Evolutionary conservation across 2,329 filamentous ascomycete species (phyloP), one percentile per base, ranked within the genome.

Genomic region (Lachnellula arida): DNA sequence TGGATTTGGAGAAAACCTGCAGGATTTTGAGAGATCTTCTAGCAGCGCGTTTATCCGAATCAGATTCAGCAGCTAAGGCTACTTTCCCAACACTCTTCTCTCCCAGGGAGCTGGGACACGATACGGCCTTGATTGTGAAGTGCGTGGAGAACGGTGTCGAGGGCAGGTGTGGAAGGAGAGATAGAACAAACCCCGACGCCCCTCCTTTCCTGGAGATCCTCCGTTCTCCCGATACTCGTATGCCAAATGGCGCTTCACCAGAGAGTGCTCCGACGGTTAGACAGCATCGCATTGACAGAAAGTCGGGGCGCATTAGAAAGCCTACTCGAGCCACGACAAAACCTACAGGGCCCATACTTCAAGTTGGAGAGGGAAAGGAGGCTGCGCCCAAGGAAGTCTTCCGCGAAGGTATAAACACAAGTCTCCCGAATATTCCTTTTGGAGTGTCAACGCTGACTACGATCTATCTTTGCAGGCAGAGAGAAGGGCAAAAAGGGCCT

Each of bases 21-120:
- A 56, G 35, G 35, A 56, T 56, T 56, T 46, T 56, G 22, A 23
- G 46, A 37, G 43, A 49, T 44, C 49, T 59, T 49, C 25, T 56
- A 44, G 43, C 54, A 17, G 54, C 42, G 34, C 32, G 46, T 25
- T 43, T 56, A n/a, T 56, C 53, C 44, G 54, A 56, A 49, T 56
- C 54, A 49, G 50, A 53, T 4, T 56, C 50, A 35, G 43, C 23
- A 53, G 54, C 49, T 14, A 19, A 56, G 39, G 54, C 54, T 48
- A 22, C 49, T 44, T 56, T 56, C 23, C 54, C 54, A 28, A 37
- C 44, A 4, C 54, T 56, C 42, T 56, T 56, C 49, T 56, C 54
- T 22, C 34, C 43, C 3, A 34, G 23, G 15, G 46, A 35, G 25
- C 9, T 6, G 3, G 43, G 49, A 49, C 22, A 53, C 43, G 54